Conservation (phyloP, 1,284 basidiomycete genomes). For the Heterobasidion annosum region DNA sequence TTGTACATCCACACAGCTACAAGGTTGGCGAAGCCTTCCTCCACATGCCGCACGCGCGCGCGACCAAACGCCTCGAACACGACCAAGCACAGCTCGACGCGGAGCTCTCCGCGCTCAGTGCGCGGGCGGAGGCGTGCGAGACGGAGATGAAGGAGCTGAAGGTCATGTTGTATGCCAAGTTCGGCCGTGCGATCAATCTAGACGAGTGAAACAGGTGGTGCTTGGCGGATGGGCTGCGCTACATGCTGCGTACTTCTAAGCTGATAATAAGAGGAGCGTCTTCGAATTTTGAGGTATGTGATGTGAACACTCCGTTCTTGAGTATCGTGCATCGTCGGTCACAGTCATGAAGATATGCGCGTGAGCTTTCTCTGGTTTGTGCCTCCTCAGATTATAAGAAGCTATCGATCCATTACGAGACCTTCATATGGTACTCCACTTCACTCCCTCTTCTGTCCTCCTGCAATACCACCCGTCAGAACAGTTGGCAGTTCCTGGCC, state of each 20-base stretch:
- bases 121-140: conserved; percentile 65
- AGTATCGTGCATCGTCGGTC: too few relatives aligned
- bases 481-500: conserved; percentile 60
- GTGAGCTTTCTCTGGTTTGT: too few relatives aligned
- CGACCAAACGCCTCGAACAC: conserved; percentile 65
- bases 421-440: background rate
- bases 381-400: background rate
- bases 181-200: conserved; percentile 89
- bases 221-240: too few relatives aligned
- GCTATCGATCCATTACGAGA: background rate
- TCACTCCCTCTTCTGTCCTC: conserved; percentile 41
- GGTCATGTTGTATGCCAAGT: conserved; percentile 83
- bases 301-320: too few relatives aligned
- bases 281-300: too few relatives aligned
- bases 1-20: conserved; percentile 34
- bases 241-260: too few relatives aligned
- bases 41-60: conserved; percentile 63
- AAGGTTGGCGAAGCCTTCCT: conserved; percentile 88
- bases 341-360: too few relatives aligned
- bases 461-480: conserved; percentile 49
- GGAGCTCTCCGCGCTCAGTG: conserved; percentile 49
- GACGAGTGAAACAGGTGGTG: conserved; percentile 42
- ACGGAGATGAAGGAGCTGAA: conserved; percentile 88
- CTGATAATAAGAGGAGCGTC: too few relatives aligned
- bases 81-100: conserved; percentile 58